Conservation (phyloP, 2,329 filamentous ascomycete species). For the Aspergillus fumigatiaffinis region DNA sequence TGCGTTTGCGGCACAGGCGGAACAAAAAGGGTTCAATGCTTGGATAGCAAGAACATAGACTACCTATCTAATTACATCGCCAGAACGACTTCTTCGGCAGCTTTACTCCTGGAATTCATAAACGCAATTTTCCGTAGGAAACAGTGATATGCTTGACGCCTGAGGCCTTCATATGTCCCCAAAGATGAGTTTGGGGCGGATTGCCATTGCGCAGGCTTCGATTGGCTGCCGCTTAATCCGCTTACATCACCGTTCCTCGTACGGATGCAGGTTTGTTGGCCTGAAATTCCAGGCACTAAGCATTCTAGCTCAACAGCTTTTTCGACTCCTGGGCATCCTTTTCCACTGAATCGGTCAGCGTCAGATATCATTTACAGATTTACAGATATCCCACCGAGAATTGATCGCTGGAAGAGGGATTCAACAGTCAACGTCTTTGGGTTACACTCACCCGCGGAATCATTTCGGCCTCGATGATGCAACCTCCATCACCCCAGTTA, state of each 20-base stretch:
- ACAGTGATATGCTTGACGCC: not conserved
- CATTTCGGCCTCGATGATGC: conserved; percentile 23
- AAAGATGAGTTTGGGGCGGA: too few species aligned
- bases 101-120: not conserved
- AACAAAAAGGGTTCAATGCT: not conserved
- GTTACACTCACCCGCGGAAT: not conserved
- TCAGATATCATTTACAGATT: not conserved
- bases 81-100: not conserved
- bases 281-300: not conserved
- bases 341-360: not conserved
- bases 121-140: not conserved
- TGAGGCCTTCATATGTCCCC: not conserved
- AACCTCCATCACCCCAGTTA: conserved; percentile 40
- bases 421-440: not conserved
- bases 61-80: not conserved
- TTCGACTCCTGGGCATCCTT: not conserved
- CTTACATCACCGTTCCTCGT: not conserved
- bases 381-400: not conserved
- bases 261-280: not conserved
- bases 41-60: not conserved
- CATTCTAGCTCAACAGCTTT: not conserved
- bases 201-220: not conserved
- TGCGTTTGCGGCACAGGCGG: not conserved
- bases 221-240: not conserved
- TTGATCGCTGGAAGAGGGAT: not conserved